Evolutionary conservation across 1,284 basidiomycete species (phyloP).

Genomic region (Naganishia liquefaciens): DNA sequence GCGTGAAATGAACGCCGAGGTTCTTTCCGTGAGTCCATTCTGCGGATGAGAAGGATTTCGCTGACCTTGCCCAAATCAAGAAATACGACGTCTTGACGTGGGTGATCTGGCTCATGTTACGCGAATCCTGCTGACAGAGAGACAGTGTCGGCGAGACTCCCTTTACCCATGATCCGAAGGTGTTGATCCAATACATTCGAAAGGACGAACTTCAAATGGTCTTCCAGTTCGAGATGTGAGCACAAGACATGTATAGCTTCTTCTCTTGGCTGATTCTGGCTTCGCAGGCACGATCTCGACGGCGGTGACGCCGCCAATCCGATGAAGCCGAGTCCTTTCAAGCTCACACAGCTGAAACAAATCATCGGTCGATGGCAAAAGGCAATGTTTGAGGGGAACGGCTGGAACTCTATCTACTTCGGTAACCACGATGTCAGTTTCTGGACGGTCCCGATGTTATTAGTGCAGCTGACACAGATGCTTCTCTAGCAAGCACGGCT

Average conservation of each 20-base stretch:
- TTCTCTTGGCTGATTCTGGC: conserved; percentile 45
- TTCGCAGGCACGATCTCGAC: conserved; percentile 61
- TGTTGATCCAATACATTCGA: conserved; percentile 62
- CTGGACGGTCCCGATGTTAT: neutral
- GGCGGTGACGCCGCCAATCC: conserved; percentile 41
- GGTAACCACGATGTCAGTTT: conserved; percentile 34
- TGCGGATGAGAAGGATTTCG: neutral
- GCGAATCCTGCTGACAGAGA: neutral
- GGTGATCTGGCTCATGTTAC: conserved; percentile 11
- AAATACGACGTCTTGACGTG: conserved; percentile 42
- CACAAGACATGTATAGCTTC: conserved; percentile 36
- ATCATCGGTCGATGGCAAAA: conserved; percentile 66
- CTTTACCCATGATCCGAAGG: conserved; percentile 59
- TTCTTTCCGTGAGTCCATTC: conserved; percentile 59
- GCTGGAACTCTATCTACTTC: conserved; percentile 62
- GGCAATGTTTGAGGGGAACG: conserved; percentile 62
- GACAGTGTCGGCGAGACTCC: conserved; percentile 45
- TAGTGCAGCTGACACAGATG: neutral
- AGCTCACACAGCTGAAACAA: conserved; percentile 61
- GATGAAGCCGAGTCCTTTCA: conserved; percentile 59
- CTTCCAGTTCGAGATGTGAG: conserved; percentile 59
- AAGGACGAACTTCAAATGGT: conserved; percentile 62
- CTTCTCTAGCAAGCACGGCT: conserved; percentile 63
- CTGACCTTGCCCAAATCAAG: neutral
- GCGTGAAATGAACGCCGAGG: conserved; percentile 65